phyloP scores from a whole-genome alignment of 2,329 filamentous ascomycete species.

The Colletotrichum lini region DNA sequence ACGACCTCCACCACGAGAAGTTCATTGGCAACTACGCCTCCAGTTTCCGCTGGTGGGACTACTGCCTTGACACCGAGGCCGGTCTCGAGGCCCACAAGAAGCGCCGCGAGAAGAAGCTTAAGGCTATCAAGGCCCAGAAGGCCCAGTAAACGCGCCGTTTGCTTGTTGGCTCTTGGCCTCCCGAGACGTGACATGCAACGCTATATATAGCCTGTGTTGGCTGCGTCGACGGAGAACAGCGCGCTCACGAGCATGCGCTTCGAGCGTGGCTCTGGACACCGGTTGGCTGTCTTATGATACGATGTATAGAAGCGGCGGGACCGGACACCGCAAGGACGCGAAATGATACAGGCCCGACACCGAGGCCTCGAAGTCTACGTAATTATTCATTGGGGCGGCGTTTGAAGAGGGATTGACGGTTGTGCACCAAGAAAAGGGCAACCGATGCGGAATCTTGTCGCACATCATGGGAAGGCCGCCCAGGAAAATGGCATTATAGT shows the following conservation, averaged over 20 bases:
- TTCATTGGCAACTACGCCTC: constrained; percentile 99
- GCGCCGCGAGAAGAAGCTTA: constrained; percentile 83
- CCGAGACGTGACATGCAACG: background rate
- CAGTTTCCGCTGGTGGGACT: constrained; percentile 99
- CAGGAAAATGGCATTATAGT: constrained; percentile 40
- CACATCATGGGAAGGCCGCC: constrained; percentile 40
- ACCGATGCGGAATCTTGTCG: constrained; percentile 27
- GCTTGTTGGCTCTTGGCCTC: background rate
- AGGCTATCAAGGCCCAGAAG: constrained; percentile 77
- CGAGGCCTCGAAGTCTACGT: constrained; percentile 30
- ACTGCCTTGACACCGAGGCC: constrained; percentile 91
- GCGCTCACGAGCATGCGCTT: background rate
- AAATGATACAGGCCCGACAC: constrained; percentile 29
- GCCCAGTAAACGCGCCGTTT: constrained; percentile 65
- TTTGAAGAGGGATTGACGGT: constrained; percentile 38
- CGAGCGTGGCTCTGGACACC: constrained; percentile 17
- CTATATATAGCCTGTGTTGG: background rate
- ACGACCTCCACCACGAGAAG: constrained; percentile 97
- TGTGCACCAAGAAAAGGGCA: constrained; percentile 23
- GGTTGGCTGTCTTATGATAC: constrained; percentile 18
- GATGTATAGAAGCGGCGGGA: constrained; percentile 36
- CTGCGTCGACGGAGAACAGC: background rate
- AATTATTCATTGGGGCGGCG: constrained; percentile 42
- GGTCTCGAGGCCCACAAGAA: constrained; percentile 88
- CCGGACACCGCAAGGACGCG: constrained; percentile 29